These are phyloP conservation scores for Plasmodium berghei DNA, from an alignment of 169 alveolate genomes.

Conservation along the genomic window DNA sequence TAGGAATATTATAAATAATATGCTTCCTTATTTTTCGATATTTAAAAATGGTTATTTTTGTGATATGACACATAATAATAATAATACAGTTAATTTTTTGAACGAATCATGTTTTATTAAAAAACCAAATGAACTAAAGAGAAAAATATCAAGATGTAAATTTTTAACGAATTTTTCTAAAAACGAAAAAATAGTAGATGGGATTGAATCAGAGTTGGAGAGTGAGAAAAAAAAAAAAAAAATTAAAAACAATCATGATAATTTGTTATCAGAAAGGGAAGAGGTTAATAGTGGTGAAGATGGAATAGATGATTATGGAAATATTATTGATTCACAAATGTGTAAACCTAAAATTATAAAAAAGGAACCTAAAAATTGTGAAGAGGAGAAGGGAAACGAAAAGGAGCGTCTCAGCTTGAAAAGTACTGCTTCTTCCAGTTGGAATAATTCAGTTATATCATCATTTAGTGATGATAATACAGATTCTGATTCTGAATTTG, in stretches of 20 bases:
- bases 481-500: no score
- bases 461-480: conserved; percentile 13
- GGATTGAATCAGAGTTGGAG: not conserved
- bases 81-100: not conserved
- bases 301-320: not conserved
- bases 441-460: conserved; percentile 5
- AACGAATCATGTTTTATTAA: conserved; percentile 47
- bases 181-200: conserved; percentile 26
- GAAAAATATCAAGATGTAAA: conserved; percentile 52
- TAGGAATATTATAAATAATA: not conserved
- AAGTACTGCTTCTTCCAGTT: conserved; percentile 11
- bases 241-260: conserved; percentile 3
- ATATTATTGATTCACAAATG: not conserved
- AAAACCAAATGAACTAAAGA: conserved; percentile 32
- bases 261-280: not conserved
- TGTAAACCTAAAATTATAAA: not conserved
- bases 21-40: no score
- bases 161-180: conserved; percentile 19
- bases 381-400: conserved; percentile 9
- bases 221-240: conserved; percentile 4
- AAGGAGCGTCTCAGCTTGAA: conserved; percentile 8
- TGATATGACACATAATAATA: not conserved
- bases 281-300: not conserved
- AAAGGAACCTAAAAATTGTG: conserved; percentile 8
- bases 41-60: not conserved